Conservation (phyloP, 2,329 filamentous ascomycete genomes). For the Trichoderma pleuroti region DNA sequence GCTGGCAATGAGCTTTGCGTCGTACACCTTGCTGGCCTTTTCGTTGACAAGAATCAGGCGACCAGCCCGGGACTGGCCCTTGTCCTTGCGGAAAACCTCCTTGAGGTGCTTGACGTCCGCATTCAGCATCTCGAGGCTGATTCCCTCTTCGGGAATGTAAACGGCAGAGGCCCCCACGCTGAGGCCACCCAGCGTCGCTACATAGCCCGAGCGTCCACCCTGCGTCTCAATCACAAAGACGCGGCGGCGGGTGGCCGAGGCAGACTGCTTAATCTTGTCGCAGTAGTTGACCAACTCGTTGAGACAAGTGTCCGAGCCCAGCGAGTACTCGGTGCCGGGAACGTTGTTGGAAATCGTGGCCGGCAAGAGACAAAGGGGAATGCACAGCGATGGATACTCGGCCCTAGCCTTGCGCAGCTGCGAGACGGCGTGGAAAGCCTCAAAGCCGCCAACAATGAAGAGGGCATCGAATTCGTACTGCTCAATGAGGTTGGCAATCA, state of each 20-base stretch:
- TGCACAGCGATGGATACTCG: slow-evolving; percentile 80
- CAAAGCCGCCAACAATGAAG: slow-evolving; percentile 91
- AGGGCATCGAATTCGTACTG: slow-evolving; percentile 86
- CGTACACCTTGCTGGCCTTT: slow-evolving; percentile 85
- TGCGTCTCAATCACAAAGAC: slow-evolving; percentile 99
- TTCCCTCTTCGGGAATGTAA: slow-evolving; percentile 95
- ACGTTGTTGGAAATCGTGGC: slow-evolving; percentile 99
- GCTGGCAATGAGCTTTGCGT: slow-evolving; percentile 86
- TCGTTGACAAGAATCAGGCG: slow-evolving; percentile 97
- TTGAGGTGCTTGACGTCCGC: slow-evolving; percentile 87
- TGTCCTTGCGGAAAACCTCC: slow-evolving; percentile 78
- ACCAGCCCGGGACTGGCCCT: slow-evolving; percentile 82
- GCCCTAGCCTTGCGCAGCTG: slow-evolving; percentile 79
- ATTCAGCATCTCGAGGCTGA: slow-evolving; percentile 88
- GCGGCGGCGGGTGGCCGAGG: slow-evolving; percentile 84
- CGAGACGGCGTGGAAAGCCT: slow-evolving; percentile 89
- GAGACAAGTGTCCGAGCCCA: slow-evolving; percentile 93
- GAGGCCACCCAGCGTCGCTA: slow-evolving; percentile 85
- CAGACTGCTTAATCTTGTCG: slow-evolving; percentile 96
- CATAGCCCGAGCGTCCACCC: slow-evolving; percentile 88
- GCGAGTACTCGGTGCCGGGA: slow-evolving; percentile 92
- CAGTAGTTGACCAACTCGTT: slow-evolving; percentile 95
- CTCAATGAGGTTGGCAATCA: slow-evolving; percentile 77
- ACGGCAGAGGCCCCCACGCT: slow-evolving; percentile 90
- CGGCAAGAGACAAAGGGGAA: slow-evolving; percentile 85